Percentiles rank a stretch among this genome's conserved stretches.
Evolutionary conservation across 257 asterid species (phyloP).

Genomic region (Rehmannia glutinosa): DNA sequence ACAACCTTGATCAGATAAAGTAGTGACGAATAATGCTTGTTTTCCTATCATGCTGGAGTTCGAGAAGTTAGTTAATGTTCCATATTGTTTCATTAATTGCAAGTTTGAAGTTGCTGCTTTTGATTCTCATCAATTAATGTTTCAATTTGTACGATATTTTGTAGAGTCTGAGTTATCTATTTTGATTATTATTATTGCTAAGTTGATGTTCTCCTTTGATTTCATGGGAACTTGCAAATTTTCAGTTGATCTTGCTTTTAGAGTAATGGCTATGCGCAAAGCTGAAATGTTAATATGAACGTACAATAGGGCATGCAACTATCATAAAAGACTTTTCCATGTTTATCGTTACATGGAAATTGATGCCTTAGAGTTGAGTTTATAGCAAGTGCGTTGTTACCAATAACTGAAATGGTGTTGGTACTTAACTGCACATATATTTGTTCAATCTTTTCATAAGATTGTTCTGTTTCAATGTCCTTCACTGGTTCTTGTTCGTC

Average conservation of each 20-base stretch:
- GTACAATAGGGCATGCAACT: neutral
- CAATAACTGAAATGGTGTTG: neutral
- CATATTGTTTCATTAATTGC: neutral
- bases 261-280: neutral
- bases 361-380: neutral
- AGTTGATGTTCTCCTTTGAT: neutral
- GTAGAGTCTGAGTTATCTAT: neutral
- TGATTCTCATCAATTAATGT: neutral
- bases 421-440: too few species aligned
- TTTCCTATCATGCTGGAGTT: constrained; percentile 6
- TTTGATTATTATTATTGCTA: neutral
- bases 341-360: neutral
- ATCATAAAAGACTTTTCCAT: neutral
- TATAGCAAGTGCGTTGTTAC: neutral
- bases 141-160: neutral
- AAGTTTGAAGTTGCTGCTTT: neutral
- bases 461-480: too few species aligned
- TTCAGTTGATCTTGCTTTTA: neutral
- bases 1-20: neutral
- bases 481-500: neutral
- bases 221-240: neutral
- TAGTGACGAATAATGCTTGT: constrained; percentile 9
- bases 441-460: too few species aligned
- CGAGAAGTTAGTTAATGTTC: constrained; percentile 1
- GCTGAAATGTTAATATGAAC: neutral